Evolutionary conservation across 495 filamentous ascomycete species (phyloP), one percentile per base, ranked within the genome.

Genomic region (Penicillium roqueforti): DNA sequence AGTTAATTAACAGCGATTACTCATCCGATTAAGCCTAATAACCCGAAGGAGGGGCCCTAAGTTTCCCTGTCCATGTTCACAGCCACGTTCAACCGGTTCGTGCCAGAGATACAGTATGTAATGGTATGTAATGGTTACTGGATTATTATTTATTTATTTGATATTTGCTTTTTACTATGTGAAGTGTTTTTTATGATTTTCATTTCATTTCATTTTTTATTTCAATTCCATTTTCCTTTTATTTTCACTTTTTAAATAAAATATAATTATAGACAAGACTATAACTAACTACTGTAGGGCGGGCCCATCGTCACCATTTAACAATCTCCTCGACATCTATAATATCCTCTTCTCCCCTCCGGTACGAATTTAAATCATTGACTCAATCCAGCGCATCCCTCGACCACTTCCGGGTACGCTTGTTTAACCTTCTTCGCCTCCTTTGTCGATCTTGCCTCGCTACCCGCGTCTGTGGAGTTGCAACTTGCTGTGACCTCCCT

Each of bases 291-390:
- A 40, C 23, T 36, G 51, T 58, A 49, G 42, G 54, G 53, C 55
- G 50, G 53, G 53, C 52, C 45, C 51, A 52, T 47, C 36, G 47
- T 50, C 47, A 50, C 32, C 47, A 39, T 28, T 49, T 47, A 22
- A 25, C 53, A 54, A 52, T 57, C 14, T 25, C 14, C 28, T 37
- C 9, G 26, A 50, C 34, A 50, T 43, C 56, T 60, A 68, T 67
- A 65, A 69, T 69, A 65, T 63, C 61, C 63, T 60, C 53, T 63
- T 59, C 57, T 59, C 58, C 58, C 58, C 47, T 59, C 50, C 51
- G 29, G 23, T 18, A 34, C 40, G 36, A 28, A 36, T 19, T 3
- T 28, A 14, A 19, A 39, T 29, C 42, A 45, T 50, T 50, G 47
- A 29, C 22, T 38, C 14, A 32, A 9, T 38, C 22, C 9, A 45